Evolutionary conservation across 352 stramenopile genomes (phyloP), one percentile per base, ranked within the genome.

Genomic region (Pythium rhizo-oryzae): DNA sequence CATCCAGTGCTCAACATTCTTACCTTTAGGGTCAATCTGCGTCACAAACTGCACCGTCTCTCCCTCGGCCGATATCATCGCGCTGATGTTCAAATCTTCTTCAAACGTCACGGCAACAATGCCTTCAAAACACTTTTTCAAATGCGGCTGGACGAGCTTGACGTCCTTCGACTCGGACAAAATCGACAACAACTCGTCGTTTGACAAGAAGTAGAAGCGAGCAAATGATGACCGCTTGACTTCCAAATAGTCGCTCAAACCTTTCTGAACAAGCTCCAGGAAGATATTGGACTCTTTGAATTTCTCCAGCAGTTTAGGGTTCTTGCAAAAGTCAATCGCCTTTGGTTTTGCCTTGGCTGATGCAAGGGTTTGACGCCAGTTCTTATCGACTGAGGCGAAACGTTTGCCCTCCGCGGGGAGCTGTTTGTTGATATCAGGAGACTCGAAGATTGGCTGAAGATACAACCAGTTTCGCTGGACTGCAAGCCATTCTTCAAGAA

Each of bases 381-480:
- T 98, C 63, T 98, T 98, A 66, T 98, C 96, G 8, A 99, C 95
- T 0, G 92, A 97, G 0, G 91, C 86, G 58, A 99, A 99, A 1
- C 94, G 85, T 66, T 99, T 99, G 9, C 92, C 94, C 68, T 98
- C 96, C 0, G 89, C 81, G 1, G 96, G 95, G 8, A 99, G 85
- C 66, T 99, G 96, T 69, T 98, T 99, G 75, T 98, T 98, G 70
- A 99, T 99, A 64, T 99, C 95, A 0, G 92, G 85, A 0, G 90
- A 98, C 62, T 98, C 95, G 58, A 99, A 99, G 59, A 98, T 98
- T 1, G 96, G 96, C 68, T 99, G 93, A 47, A 99, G 67, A 59
- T 99, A 99, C 24, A 99, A 69, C 96, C 96, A 99, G 57, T 94
- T 98, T 12, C 94, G 85, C 67, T 99, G 96, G 23, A 99, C 93